phyloP scores from a whole-genome alignment of 2,329 filamentous ascomycete species.

The Escovopsis sp. region DNA sequence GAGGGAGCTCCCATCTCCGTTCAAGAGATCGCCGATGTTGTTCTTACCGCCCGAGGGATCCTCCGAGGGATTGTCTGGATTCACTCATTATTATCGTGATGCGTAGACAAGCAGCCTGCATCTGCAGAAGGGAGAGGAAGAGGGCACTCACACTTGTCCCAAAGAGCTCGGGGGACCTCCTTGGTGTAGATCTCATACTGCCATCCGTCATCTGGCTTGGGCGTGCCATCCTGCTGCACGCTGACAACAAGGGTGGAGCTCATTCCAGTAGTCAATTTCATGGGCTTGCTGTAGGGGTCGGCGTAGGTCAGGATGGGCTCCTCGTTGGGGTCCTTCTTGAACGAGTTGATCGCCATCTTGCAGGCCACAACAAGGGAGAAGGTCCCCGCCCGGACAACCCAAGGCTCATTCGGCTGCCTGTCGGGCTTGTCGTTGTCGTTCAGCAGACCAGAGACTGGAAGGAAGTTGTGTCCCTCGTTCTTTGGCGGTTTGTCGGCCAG shows the following conservation, averaged over 20 bases:
- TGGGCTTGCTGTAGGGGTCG: slow-evolving; percentile 1
- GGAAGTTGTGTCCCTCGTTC: slow-evolving; percentile 1
- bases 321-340: not conserved
- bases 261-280: not conserved
- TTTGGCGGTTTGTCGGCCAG: not conserved
- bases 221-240: slow-evolving; percentile 1
- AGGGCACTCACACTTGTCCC: slow-evolving; percentile 3
- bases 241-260: not conserved
- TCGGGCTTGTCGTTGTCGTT: not conserved
- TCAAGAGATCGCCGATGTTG: slow-evolving; percentile 4
- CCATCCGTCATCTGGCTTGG: not conserved
- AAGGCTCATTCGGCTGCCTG: not conserved
- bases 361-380: slow-evolving; percentile 1
- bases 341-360: slow-evolving; percentile 1
- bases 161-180: slow-evolving; percentile 1
- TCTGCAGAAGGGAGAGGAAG: not conserved
- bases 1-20: not conserved
- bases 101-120: too few species aligned
- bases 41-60: slow-evolving; percentile 2
- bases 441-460: not conserved
- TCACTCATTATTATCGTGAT: too few species aligned
- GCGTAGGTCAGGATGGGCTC: not conserved
- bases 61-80: not conserved
- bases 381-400: slow-evolving; percentile 1
- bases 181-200: slow-evolving; percentile 1